Conservation (phyloP, 345 rosid species). For the Acer saccharum region DNA sequence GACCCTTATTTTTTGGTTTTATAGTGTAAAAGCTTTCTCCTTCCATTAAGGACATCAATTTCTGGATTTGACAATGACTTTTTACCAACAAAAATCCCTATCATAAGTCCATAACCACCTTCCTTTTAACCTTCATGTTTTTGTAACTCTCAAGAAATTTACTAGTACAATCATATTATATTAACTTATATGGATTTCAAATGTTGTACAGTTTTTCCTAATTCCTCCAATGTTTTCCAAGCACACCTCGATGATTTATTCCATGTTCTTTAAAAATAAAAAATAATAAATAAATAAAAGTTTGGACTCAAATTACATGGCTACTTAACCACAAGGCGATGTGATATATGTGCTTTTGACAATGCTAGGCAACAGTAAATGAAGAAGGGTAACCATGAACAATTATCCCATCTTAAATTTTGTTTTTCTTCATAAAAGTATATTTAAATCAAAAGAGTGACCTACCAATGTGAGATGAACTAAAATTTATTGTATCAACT, state of each 20-base stretch:
- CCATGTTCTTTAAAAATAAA: no score
- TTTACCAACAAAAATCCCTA: slow-evolving; percentile 16
- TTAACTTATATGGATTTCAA: no score
- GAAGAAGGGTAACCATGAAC: not conserved
- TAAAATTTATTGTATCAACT: no score
- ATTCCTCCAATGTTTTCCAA: no score
- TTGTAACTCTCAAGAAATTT: not conserved
- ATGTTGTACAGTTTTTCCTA: no score
- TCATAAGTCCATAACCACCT: no score
- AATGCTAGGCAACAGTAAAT: not conserved
- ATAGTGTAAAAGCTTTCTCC: slow-evolving; percentile 12
- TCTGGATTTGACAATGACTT: slow-evolving; percentile 38
- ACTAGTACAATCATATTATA: not conserved
- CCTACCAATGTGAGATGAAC: no score
- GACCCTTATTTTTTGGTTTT: not conserved
- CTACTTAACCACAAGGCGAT: not conserved
- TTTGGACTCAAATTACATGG: not conserved
- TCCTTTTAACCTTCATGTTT: no score
- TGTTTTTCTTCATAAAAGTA: not conserved
- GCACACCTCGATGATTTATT: no score
- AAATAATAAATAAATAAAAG: no score
- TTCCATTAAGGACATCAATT: slow-evolving; percentile 28
- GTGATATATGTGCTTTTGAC: not conserved
- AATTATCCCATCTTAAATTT: not conserved
- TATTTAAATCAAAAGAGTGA: no score